Conservation (phyloP, 257 asterid species). For the Capsicum chinense region DNA sequence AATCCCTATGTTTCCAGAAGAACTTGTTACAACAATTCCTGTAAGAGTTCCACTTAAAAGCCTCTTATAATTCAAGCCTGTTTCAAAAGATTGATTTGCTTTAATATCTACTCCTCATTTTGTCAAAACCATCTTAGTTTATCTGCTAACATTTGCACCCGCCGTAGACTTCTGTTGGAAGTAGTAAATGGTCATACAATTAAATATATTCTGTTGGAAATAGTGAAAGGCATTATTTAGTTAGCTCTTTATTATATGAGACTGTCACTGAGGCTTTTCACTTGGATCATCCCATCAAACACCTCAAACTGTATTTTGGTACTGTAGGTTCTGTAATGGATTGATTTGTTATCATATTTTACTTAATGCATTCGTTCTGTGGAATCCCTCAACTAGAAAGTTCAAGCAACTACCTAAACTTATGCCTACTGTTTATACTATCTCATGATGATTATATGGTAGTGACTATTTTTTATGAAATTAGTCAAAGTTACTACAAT, state of each 20-base stretch:
- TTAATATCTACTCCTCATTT: too few species aligned
- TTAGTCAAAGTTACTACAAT: accelerated
- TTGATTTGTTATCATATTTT: too few species aligned
- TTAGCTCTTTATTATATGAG: not conserved
- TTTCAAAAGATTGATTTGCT: not conserved
- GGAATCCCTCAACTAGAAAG: too few species aligned
- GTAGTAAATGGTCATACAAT: too few species aligned
- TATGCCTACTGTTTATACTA: not conserved
- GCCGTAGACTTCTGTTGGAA: not conserved
- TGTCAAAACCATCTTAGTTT: too few species aligned
- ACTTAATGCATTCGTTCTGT: not conserved
- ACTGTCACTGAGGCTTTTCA: not conserved
- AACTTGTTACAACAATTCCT: too few species aligned
- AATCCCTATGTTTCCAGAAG: too few species aligned
- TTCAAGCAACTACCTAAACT: too few species aligned
- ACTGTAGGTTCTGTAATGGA: too few species aligned
- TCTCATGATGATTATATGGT: not conserved
- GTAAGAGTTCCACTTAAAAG: not conserved
- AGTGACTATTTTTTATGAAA: not conserved
- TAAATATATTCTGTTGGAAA: too few species aligned
- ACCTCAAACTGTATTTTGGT: too few species aligned
- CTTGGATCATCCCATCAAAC: not conserved
- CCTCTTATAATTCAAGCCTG: not conserved
- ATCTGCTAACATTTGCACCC: too few species aligned
- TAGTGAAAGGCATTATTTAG: not conserved